phyloP scores from a whole-genome alignment of 2,329 filamentous ascomycete genomes.

The Blastomyces emzantsi region DNA sequence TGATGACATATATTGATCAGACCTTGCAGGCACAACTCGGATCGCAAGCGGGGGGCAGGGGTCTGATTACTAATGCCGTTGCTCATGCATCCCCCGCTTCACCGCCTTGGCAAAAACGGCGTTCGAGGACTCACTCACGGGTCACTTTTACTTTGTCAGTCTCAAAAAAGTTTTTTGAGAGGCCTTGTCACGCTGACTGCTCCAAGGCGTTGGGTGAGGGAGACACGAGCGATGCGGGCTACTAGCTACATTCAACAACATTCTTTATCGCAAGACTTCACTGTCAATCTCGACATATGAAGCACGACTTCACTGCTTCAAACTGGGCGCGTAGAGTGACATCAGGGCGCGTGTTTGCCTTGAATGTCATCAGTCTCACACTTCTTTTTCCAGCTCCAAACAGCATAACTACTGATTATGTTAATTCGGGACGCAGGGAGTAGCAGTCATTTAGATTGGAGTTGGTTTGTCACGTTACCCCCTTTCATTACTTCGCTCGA shows the following conservation, averaged over 20 bases:
- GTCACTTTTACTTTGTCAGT: no score
- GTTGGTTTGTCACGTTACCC: not conserved
- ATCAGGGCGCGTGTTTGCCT: not conserved
- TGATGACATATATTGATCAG: not conserved
- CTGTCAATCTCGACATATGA: not conserved
- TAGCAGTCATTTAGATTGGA: not conserved
- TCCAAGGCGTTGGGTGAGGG: not conserved
- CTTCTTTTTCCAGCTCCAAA: not conserved
- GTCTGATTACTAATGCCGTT: not conserved
- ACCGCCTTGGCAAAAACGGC: conserved; percentile 2
- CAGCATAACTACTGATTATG: no score
- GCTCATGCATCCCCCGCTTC: not conserved
- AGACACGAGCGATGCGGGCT: not conserved
- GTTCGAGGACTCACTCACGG: no score
- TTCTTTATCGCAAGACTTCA: not conserved
- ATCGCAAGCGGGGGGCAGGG: not conserved
- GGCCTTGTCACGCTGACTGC: not conserved
- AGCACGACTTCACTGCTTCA: not conserved
- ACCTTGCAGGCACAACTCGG: not conserved
- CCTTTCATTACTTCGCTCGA: not conserved
- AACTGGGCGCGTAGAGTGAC: not conserved
- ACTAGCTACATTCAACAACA: not conserved
- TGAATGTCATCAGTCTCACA: not conserved
- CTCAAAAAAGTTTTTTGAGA: not conserved
- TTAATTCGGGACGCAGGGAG: not conserved